phyloP scores from a whole-genome alignment of 331 rosid species.

The Cucumis variabilis region DNA sequence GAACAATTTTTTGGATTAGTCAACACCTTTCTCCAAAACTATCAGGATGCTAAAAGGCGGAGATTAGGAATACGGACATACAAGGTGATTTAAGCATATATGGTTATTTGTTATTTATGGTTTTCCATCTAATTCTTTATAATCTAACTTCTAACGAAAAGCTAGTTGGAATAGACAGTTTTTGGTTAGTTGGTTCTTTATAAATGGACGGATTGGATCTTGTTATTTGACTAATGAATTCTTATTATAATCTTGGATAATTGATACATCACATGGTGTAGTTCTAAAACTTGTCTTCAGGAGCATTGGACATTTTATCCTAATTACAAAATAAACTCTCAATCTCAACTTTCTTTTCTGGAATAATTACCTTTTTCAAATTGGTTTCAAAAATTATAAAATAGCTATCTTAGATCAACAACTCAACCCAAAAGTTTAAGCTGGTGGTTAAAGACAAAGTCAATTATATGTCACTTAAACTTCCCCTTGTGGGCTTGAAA shows the following conservation, averaged over 20 bases:
- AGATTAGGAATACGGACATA: slow-evolving; percentile 90
- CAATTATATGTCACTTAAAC: too few relatives aligned
- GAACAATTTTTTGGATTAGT: slow-evolving; percentile 95
- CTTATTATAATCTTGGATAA: neutral
- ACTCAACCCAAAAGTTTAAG: too few relatives aligned
- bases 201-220: neutral
- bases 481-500: too few relatives aligned
- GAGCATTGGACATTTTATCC: neutral
- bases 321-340: too few relatives aligned
- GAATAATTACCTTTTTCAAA: too few relatives aligned
- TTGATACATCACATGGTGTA: neutral
- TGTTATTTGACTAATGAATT: neutral
- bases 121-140: neutral
- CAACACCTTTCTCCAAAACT: slow-evolving; percentile 89
- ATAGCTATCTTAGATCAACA: too few relatives aligned
- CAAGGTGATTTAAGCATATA: slow-evolving; percentile 36
- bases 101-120: neutral
- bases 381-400: too few relatives aligned
- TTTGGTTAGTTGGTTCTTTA: neutral
- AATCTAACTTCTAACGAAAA: neutral
- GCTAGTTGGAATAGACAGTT: neutral
- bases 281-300: slow-evolving; percentile 2
- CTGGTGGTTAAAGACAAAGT: too few relatives aligned
- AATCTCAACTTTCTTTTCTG: too few relatives aligned
- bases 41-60: slow-evolving; percentile 83